Percentiles rank a stretch among this genome's conserved stretches.
Evolutionary conservation across 2,329 filamentous ascomycete genomes (phyloP).

Genomic region (Graphiopsis chlorocephala): DNA sequence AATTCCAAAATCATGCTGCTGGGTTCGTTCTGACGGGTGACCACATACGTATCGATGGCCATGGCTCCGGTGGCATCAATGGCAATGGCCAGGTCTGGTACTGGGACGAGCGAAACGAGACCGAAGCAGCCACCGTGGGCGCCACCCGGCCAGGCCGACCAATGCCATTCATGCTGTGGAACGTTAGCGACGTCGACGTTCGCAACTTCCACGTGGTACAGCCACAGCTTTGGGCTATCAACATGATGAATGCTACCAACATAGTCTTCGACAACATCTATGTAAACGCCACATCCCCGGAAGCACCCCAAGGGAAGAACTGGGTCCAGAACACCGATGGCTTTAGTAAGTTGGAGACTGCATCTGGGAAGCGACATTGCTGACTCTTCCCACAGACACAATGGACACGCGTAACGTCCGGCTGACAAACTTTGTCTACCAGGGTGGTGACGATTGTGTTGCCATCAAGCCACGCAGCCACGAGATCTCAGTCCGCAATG

Average conservation of each 20-base stretch:
- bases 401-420: conserved; percentile 54
- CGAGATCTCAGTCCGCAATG: conserved; percentile 55
- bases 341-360: conserved; percentile 34
- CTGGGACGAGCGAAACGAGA: conserved; percentile 10
- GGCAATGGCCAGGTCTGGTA: conserved; percentile 58
- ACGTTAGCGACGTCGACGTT: conserved; percentile 54
- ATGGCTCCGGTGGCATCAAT: conserved; percentile 53
- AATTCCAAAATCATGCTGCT: conserved; percentile 57
- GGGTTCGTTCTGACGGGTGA: conserved; percentile 52
- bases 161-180: conserved; percentile 60
- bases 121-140: conserved; percentile 42
- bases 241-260: conserved; percentile 58
- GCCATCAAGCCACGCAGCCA: conserved; percentile 62
- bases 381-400: conserved; percentile 38
- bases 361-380: background rate
- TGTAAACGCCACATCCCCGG: conserved; percentile 50
- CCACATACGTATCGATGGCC: conserved; percentile 52
- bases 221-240: conserved; percentile 53
- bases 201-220: conserved; percentile 52
- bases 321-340: conserved; percentile 60
- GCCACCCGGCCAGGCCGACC: conserved; percentile 51
- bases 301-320: conserved; percentile 51
- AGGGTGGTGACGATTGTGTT: conserved; percentile 61
- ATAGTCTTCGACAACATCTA: conserved; percentile 53
- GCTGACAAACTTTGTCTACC: conserved; percentile 52